phyloP scores from a whole-genome alignment of 257 asterid genomes.

The Scutellaria baicalensis region DNA sequence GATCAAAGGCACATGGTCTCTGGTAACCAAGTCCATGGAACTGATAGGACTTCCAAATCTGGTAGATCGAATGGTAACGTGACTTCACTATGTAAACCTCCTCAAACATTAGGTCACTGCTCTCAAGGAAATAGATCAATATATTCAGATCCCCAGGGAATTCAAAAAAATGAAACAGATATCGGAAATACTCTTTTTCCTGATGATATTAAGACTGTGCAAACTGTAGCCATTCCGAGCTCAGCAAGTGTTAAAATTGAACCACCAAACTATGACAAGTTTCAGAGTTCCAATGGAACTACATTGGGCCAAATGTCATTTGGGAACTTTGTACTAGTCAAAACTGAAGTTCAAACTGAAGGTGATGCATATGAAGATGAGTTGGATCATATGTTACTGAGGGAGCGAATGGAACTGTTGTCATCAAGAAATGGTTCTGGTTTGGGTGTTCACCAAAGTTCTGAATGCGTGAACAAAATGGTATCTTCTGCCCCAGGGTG shows the following conservation, averaged over 20 bases:
- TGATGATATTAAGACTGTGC: conserved; percentile 10
- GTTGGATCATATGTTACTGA: conserved; percentile 66
- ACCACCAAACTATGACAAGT: conserved; percentile 19
- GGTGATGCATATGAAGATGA: conserved; percentile 38
- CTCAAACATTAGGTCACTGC: neutral
- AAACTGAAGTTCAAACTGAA: conserved; percentile 35
- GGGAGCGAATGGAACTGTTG: conserved; percentile 53
- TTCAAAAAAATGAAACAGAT: conserved; percentile 19
- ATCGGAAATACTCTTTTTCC: conserved; percentile 13
- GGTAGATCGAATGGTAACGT: conserved; percentile 13
- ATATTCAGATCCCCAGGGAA: neutral
- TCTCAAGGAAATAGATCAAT: conserved; percentile 11
- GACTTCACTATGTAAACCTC: conserved; percentile 5
- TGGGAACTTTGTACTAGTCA: conserved; percentile 23
- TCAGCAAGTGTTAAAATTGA: conserved; percentile 44
- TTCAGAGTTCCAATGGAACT: conserved; percentile 17
- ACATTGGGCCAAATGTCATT: conserved; percentile 18
- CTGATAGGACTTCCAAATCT: conserved; percentile 13
- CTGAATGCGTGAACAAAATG: conserved; percentile 22
- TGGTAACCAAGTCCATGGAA: conserved; percentile 16
- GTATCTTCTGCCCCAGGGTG: conserved; percentile 22
- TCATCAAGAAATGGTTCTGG: conserved; percentile 30
- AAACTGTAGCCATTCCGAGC: conserved; percentile 10
- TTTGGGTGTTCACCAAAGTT: conserved; percentile 14
- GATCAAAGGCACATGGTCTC: conserved; percentile 8